Evolutionary conservation across 2,329 filamentous ascomycete genomes (phyloP).

Genomic region (Corniculantispora saksenae): DNA sequence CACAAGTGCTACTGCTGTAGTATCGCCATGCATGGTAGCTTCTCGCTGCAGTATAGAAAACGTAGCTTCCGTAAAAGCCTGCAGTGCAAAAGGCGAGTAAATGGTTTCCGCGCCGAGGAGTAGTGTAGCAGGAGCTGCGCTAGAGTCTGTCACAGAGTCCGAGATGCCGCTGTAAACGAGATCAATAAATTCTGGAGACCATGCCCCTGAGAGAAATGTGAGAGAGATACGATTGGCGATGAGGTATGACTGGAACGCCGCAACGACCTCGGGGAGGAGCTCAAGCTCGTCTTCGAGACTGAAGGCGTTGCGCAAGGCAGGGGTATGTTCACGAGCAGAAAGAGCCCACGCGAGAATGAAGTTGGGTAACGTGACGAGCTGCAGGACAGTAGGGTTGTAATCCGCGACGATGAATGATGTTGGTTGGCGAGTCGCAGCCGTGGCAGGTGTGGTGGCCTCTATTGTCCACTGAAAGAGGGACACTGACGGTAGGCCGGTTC

Average conservation of each 20-base stretch:
- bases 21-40: constrained; percentile 25
- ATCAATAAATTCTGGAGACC: constrained; percentile 65
- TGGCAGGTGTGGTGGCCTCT: constrained; percentile 6
- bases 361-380: constrained; percentile 79
- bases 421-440: constrained; percentile 23
- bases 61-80: constrained; percentile 68
- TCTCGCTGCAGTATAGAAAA: constrained; percentile 58
- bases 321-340: constrained; percentile 38
- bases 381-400: constrained; percentile 77
- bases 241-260: constrained; percentile 60
- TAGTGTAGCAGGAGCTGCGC: constrained; percentile 39
- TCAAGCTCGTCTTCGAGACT: constrained; percentile 63
- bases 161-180: constrained; percentile 48
- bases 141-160: not conserved
- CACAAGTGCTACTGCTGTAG: constrained; percentile 60
- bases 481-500: constrained; percentile 72
- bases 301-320: constrained; percentile 47
- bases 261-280: constrained; percentile 57
- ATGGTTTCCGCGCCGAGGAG: constrained; percentile 80
- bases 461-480: constrained; percentile 67
- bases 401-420: constrained; percentile 70
- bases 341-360: constrained; percentile 70
- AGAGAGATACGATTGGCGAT: constrained; percentile 52
- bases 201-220: constrained; percentile 73
- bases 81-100: constrained; percentile 72